A percentile compares a stretch with the other conserved stretches of the same genome.
Conservation (phyloP, 2,329 filamentous ascomycete genomes). For the Thelonectria blattea region DNA sequence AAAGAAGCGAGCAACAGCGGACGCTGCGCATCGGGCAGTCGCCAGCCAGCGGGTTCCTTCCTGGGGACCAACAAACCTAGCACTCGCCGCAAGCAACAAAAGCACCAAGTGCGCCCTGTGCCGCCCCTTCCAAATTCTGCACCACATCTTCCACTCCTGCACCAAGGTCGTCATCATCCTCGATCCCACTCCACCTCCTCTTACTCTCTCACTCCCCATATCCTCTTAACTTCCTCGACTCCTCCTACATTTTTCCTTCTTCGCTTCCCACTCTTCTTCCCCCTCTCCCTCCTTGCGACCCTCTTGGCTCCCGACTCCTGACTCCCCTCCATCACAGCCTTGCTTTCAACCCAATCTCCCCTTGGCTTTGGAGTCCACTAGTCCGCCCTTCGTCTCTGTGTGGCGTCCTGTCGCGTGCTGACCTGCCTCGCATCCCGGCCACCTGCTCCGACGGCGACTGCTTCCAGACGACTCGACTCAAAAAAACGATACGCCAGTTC, state of each 20-base stretch:
- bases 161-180: constrained; percentile 38
- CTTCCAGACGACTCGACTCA: constrained; percentile 32
- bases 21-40: not conserved
- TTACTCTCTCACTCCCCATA: constrained; percentile 20
- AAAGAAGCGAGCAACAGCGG: not conserved
- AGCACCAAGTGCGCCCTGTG: constrained; percentile 12
- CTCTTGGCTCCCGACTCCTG: not conserved
- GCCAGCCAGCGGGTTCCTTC: not conserved
- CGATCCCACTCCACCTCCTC: constrained; percentile 31
- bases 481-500: constrained; percentile 10
- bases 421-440: constrained; percentile 19
- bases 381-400: constrained; percentile 26
- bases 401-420: constrained; percentile 38
- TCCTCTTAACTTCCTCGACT: constrained; percentile 26
- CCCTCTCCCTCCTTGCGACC: constrained; percentile 18
- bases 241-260: constrained; percentile 25
- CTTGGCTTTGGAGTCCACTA: constrained; percentile 23
- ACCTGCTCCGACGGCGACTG: constrained; percentile 30
- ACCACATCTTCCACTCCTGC: constrained; percentile 31
- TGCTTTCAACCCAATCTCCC: not conserved
- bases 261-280: constrained; percentile 30
- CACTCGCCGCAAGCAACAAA: constrained; percentile 18
- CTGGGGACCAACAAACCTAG: not conserved
- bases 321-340: no score
- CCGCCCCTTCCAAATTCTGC: constrained; percentile 25